Evolutionary conservation across 768 basidiomycete genomes (phyloP).

Genomic region (Mycena leptocephala): DNA sequence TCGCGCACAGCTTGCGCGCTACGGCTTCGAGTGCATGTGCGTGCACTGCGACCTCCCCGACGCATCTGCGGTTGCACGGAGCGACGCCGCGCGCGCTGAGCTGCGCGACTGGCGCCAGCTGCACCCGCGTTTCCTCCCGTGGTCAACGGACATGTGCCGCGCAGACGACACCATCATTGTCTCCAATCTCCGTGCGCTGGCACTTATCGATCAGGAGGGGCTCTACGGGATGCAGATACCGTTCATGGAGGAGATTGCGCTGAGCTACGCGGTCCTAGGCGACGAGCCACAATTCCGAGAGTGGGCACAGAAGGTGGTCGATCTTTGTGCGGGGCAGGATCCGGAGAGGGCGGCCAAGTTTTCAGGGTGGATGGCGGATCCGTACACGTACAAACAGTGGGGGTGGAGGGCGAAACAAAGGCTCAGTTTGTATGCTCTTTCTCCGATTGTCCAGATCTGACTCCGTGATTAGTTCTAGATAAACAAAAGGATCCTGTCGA

Average conservation of each 20-base stretch:
- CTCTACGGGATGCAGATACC: conserved; percentile 57
- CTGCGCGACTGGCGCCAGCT: conserved; percentile 55
- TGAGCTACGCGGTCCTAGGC: conserved; percentile 60
- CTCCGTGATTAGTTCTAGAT: conserved; percentile 3
- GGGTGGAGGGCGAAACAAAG: conserved; percentile 60
- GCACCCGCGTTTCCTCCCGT: conserved; percentile 57
- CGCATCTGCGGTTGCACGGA: conserved; percentile 37
- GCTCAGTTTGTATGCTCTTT: conserved; percentile 45
- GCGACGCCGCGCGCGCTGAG: conserved; percentile 51
- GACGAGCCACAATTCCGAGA: conserved; percentile 51
- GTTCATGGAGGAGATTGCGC: conserved; percentile 61
- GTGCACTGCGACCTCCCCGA: conserved; percentile 51
- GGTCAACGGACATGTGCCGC: conserved; percentile 59
- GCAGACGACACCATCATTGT: conserved; percentile 57
- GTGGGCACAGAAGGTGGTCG: conserved; percentile 54
- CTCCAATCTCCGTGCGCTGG: conserved; percentile 56
- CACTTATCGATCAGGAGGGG: conserved; percentile 58
- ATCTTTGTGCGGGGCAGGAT: conserved; percentile 45
- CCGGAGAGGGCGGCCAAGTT: conserved; percentile 46
- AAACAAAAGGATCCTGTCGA: background rate
- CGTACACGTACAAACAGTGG: conserved; percentile 54
- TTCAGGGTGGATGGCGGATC: conserved; percentile 50
- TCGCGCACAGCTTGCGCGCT: conserved; percentile 51
- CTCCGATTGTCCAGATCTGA: conserved; percentile 3
- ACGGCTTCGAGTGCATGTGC: conserved; percentile 61